Percentiles rank a stretch among this genome's conserved stretches.
Evolutionary conservation across 805 yeast species (phyloP).

Genomic region (Cyberlindnera amylophila): DNA sequence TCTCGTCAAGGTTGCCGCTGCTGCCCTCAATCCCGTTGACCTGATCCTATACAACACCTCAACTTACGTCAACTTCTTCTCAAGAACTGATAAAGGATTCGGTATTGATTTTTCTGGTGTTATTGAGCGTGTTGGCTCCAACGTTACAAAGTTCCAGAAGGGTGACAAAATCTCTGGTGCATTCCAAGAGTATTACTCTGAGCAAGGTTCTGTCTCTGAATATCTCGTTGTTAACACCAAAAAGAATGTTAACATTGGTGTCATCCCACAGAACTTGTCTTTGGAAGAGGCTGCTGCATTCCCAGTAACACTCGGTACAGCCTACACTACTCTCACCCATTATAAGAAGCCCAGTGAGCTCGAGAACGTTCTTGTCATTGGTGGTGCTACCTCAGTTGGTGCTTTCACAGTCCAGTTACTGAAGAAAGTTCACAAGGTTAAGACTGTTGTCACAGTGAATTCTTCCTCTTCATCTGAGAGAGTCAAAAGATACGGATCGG

Average conservation of each 20-base stretch:
- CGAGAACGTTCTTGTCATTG: constrained; percentile 57
- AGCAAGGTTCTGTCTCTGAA: constrained; percentile 43
- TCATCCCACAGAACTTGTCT: constrained; percentile 39
- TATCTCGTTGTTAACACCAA: constrained; percentile 41
- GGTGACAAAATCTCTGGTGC: constrained; percentile 59
- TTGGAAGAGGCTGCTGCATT: constrained; percentile 55
- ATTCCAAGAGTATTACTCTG: constrained; percentile 22
- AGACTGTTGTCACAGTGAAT: constrained; percentile 53
- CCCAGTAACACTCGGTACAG: constrained; percentile 65
- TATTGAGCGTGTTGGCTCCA: constrained; percentile 46
- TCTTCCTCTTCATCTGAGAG: constrained; percentile 44
- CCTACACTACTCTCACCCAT: constrained; percentile 37
- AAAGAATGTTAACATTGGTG: constrained; percentile 31
- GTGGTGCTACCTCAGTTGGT: constrained; percentile 75
- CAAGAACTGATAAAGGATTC: constrained; percentile 29
- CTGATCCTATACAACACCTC: constrained; percentile 37
- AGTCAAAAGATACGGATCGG: constrained; percentile 53
- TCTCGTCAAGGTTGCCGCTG: constrained; percentile 44
- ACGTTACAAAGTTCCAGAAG: constrained; percentile 33
- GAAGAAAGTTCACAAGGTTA: constrained; percentile 42
- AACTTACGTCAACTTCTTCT: constrained; percentile 27
- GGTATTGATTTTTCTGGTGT: constrained; percentile 55
- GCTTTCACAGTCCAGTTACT: constrained; percentile 52
- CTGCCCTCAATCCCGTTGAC: constrained; percentile 58
- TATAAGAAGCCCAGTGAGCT: constrained; percentile 37